A percentile compares a stretch with the other conserved stretches of the same genome.
phyloP scores from a whole-genome alignment of 768 basidiomycete species.

The Jaapia argillacea region DNA sequence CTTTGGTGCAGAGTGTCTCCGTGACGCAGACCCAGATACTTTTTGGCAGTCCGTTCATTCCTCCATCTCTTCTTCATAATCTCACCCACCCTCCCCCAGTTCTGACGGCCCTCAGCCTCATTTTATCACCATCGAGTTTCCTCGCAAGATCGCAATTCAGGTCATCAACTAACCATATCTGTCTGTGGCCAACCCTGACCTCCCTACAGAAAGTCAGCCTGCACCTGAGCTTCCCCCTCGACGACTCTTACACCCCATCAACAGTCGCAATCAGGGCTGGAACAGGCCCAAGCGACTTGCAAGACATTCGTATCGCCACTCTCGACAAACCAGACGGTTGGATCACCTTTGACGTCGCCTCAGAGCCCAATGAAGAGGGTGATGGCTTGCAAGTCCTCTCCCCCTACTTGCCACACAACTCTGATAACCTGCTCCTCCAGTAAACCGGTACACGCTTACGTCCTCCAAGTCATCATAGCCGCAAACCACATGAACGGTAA shows the following conservation, averaged over 20 bases:
- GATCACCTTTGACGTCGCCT: conserved; percentile 80
- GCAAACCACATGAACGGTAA: conserved; percentile 98
- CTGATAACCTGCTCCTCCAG: too few relatives aligned
- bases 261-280: conserved; percentile 87
- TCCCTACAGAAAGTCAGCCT: conserved; percentile 74
- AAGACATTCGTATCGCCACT: conserved; percentile 80
- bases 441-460: conserved; percentile 80
- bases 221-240: conserved; percentile 67
- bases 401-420: neutral
- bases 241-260: conserved; percentile 96
- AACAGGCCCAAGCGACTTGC: conserved; percentile 83
- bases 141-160: conserved; percentile 76
- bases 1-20: conserved; percentile 87
- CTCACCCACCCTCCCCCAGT: conserved; percentile 24
- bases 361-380: conserved; percentile 70
- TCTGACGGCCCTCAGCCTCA: conserved; percentile 97
- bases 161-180: neutral
- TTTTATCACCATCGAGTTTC: conserved; percentile 90
- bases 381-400: conserved; percentile 56
- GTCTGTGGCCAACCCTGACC: conserved; percentile 1
- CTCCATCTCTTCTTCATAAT: neutral
- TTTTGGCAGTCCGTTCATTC: conserved; percentile 86
- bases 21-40: conserved; percentile 82
- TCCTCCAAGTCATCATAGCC: conserved; percentile 83
- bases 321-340: conserved; percentile 92